phyloP scores from a whole-genome alignment of 2,329 filamentous ascomycete genomes.

The Colletotrichum costaricense region DNA sequence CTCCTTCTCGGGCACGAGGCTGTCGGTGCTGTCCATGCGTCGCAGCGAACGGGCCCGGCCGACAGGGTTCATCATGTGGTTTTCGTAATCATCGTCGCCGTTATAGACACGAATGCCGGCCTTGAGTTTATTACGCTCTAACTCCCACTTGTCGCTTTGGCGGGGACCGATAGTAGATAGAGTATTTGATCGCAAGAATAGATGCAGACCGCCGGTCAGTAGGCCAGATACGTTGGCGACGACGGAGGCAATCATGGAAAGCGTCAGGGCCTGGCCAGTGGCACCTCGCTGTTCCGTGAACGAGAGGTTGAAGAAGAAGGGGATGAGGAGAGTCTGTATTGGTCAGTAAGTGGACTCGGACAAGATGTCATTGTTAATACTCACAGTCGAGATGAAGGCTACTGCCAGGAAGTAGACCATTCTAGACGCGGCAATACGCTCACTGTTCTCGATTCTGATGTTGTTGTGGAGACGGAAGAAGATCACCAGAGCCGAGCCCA shows the following conservation, averaged over 20 bases:
- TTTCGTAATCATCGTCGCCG: conserved; percentile 42
- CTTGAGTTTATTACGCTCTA: conserved; percentile 56
- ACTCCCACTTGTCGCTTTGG: conserved; percentile 54
- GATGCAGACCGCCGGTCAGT: conserved; percentile 72
- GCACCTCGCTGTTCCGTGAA: conserved; percentile 52
- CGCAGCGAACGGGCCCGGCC: conserved; percentile 42
- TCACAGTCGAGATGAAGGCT: conserved; percentile 67
- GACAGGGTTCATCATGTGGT: conserved; percentile 50
- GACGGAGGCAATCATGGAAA: conserved; percentile 73
- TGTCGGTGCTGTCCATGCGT: conserved; percentile 49
- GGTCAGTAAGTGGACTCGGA: conserved; percentile 11
- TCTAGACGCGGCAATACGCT: conserved; percentile 72
- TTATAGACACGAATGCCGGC: conserved; percentile 58
- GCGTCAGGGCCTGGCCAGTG: conserved; percentile 55
- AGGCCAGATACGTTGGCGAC: conserved; percentile 75
- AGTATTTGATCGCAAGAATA: conserved; percentile 74
- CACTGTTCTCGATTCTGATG: conserved; percentile 65
- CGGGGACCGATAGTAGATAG: conserved; percentile 64
- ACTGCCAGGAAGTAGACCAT: conserved; percentile 76
- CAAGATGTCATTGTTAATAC: conserved; percentile 39
- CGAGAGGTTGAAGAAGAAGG: conserved; percentile 71
- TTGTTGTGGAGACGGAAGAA: conserved; percentile 68
- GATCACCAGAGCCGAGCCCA: conserved; percentile 63
- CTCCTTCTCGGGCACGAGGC: conserved; percentile 46
- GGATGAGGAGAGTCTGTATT: conserved; percentile 66